phyloP scores from a whole-genome alignment of 73 alveolate species.

The Breviolum minutum region DNA sequence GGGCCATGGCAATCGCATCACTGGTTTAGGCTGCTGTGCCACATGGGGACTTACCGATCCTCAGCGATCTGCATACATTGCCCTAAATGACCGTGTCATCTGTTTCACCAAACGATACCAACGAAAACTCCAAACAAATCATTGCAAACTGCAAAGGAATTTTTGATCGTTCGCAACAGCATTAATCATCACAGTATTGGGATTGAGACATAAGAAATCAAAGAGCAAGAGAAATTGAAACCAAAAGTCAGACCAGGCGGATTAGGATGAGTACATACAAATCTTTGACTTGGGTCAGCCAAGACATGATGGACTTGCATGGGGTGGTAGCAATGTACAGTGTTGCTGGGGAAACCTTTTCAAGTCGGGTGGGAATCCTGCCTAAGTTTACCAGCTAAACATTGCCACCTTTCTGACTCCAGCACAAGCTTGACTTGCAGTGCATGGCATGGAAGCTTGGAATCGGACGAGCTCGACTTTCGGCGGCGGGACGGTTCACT shows the following conservation, averaged over 20 bases:
- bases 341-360: not conserved
- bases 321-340: not conserved
- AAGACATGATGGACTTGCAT: no score
- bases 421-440: not conserved
- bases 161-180: not conserved
- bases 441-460: not conserved
- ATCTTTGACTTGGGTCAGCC: no score
- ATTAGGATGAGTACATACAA: no score
- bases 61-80: not conserved
- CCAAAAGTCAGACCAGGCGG: no score
- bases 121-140: not conserved
- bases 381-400: not conserved
- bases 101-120: not conserved
- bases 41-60: constrained; percentile 17
- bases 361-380: not conserved
- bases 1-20: constrained; percentile 17
- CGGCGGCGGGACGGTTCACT: not conserved
- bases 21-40: not conserved
- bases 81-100: not conserved
- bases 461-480: not conserved
- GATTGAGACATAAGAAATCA: not conserved
- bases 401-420: not conserved
- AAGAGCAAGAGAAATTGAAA: not conserved
- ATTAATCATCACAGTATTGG: not conserved
- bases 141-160: not conserved